Percentiles rank a stretch among this genome's conserved stretches.
Conservation (phyloP, 2,329 filamentous ascomycete species). For the Colletotrichum sp. region DNA sequence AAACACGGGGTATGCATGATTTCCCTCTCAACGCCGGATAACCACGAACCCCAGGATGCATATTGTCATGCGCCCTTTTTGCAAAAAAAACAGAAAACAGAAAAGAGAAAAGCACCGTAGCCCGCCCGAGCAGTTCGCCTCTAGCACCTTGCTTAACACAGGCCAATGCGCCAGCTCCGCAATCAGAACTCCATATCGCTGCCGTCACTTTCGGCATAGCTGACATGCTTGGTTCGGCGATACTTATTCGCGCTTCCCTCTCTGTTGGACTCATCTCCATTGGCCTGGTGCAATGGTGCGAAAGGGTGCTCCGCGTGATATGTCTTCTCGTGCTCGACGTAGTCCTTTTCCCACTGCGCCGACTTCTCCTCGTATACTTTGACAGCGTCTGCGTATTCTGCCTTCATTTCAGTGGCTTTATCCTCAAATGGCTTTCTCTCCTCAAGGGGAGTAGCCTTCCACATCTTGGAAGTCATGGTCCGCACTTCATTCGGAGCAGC, state of each 20-base stretch:
- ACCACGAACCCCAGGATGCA: background rate
- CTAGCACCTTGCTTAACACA: background rate
- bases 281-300: constrained; percentile 31
- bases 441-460: constrained; percentile 77
- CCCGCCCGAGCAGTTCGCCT: background rate
- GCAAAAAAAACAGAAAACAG: background rate
- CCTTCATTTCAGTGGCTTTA: constrained; percentile 73
- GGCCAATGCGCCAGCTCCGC: background rate
- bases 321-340: constrained; percentile 54
- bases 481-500: constrained; percentile 81
- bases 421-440: constrained; percentile 80
- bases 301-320: constrained; percentile 61
- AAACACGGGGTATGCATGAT: constrained; percentile 7
- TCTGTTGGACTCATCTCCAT: background rate
- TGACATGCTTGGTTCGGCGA: constrained; percentile 38
- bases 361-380: constrained; percentile 65
- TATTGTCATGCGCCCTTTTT: background rate
- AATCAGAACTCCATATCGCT: constrained; percentile 28
- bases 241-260: constrained; percentile 30
- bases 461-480: constrained; percentile 85
- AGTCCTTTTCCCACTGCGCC: constrained; percentile 74
- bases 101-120: background rate
- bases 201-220: constrained; percentile 39
- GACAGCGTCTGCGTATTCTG: constrained; percentile 62
- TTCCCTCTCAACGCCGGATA: constrained; percentile 9